phyloP scores from a whole-genome alignment of 1,284 basidiomycete species.

The Coriolopsis trogii region DNA sequence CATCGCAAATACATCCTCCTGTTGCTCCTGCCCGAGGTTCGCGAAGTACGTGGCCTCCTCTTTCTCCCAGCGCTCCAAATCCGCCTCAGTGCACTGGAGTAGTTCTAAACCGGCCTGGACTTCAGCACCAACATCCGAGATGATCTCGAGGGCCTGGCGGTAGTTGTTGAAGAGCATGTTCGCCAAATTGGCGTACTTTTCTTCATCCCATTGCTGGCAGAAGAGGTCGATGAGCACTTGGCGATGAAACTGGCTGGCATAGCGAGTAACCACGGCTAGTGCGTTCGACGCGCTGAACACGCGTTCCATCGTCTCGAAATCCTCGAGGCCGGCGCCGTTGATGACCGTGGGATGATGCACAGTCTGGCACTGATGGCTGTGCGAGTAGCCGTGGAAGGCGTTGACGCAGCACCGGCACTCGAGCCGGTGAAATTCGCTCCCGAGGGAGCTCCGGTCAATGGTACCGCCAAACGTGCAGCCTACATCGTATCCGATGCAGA shows the following conservation, averaged over 20 bases:
- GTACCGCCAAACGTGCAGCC: slow-evolving; percentile 38
- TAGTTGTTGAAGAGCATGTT: slow-evolving; percentile 32
- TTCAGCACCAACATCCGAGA: slow-evolving; percentile 11
- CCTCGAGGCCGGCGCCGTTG: slow-evolving; percentile 32
- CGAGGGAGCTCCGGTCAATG: slow-evolving; percentile 27
- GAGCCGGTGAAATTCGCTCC: slow-evolving; percentile 22
- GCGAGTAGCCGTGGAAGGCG: slow-evolving; percentile 38
- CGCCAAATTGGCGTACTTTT: slow-evolving; percentile 29
- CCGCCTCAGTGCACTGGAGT: not conserved
- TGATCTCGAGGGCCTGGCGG: slow-evolving; percentile 27
- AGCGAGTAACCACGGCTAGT: slow-evolving; percentile 30
- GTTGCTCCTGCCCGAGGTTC: not conserved
- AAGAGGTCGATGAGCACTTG: slow-evolving; percentile 29
- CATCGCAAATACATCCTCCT: not conserved
- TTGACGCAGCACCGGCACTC: slow-evolving; percentile 24
- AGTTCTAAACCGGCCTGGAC: slow-evolving; percentile 9
- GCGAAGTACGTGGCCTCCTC: slow-evolving; percentile 4
- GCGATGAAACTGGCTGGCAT: slow-evolving; percentile 33
- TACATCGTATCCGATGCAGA: slow-evolving; percentile 33
- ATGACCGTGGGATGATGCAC: slow-evolving; percentile 31
- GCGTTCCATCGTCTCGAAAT: slow-evolving; percentile 35
- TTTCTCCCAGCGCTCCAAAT: not conserved
- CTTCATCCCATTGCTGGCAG: slow-evolving; percentile 34
- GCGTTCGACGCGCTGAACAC: slow-evolving; percentile 34
- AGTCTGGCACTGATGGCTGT: slow-evolving; percentile 34